A percentile compares a stretch with the other conserved stretches of the same genome.
phyloP scores from a whole-genome alignment of 2,329 filamentous ascomycete species.

The Curvularia eragrostidis region DNA sequence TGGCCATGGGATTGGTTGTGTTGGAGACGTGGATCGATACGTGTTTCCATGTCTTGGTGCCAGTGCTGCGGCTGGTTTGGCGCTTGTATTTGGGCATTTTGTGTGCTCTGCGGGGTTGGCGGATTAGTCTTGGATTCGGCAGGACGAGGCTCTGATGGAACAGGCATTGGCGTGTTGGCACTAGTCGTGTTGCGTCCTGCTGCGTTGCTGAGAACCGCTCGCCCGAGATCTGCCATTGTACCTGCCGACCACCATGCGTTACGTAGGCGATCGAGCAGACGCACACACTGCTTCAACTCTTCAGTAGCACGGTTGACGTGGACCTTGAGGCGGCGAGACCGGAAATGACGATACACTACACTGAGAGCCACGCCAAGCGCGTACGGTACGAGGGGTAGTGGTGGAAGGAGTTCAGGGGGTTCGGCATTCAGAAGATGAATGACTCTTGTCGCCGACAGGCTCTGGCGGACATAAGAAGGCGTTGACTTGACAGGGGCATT shows the following conservation, averaged over 20 bases:
- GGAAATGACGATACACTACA: conserved; percentile 64
- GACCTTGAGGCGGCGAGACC: conserved; percentile 58
- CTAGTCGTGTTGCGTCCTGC: conserved; percentile 45
- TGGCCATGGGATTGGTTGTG: conserved; percentile 15
- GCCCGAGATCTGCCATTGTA: conserved; percentile 54
- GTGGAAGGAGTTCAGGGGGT: conserved; percentile 55
- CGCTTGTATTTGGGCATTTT: conserved; percentile 20
- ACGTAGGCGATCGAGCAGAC: conserved; percentile 53
- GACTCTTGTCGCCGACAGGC: conserved; percentile 62
- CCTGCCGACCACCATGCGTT: conserved; percentile 56
- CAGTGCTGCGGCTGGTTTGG: conserved; percentile 27
- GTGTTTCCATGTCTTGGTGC: conserved; percentile 33
- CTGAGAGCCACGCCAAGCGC: conserved; percentile 62
- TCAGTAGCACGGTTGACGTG: conserved; percentile 56
- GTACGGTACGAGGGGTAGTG: conserved; percentile 63
- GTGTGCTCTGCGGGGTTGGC: conserved; percentile 26
- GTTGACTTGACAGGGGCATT: conserved; percentile 56
- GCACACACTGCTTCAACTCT: conserved; percentile 54
- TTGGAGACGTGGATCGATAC: conserved; percentile 46
- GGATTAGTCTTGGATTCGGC: conserved; percentile 30
- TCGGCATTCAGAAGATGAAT: conserved; percentile 59
- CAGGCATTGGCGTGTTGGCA: conserved; percentile 42
- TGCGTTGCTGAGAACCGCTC: conserved; percentile 50
- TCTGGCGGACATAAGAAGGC: conserved; percentile 61
- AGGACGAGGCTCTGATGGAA: conserved; percentile 28